Percentiles rank a stretch among this genome's conserved stretches.
Conservation (phyloP, 352 stramenopile genomes). For the Globisporangium lucens region DNA sequence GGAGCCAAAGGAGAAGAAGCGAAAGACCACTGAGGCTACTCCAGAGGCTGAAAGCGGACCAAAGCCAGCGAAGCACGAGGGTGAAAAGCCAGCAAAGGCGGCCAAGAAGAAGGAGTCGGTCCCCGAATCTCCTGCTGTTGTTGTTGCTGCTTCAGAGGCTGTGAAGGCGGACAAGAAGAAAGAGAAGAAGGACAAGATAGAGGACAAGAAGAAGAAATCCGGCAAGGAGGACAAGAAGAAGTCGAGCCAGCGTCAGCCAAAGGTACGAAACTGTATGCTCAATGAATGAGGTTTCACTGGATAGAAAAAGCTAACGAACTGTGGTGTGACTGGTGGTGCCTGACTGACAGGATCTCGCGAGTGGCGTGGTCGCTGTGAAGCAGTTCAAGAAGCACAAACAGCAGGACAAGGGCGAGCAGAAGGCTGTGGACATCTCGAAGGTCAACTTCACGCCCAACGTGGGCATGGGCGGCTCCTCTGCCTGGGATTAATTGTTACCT, state of each 20-base stretch:
- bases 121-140: neutral
- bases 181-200: slow-evolving; percentile 22
- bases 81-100: neutral
- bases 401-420: slow-evolving; percentile 22
- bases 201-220: slow-evolving; percentile 28
- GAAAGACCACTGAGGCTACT: slow-evolving; percentile 21
- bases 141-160: slow-evolving; percentile 16
- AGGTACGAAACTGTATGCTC: slow-evolving; percentile 17
- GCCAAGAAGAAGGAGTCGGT: slow-evolving; percentile 12
- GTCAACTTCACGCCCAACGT: slow-evolving; percentile 64
- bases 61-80: slow-evolving; percentile 11
- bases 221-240: slow-evolving; percentile 21
- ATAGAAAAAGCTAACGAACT: neutral
- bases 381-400: slow-evolving; percentile 74
- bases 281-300: neutral
- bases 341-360: slow-evolving; percentile 46
- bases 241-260: slow-evolving; percentile 36
- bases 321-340: neutral
- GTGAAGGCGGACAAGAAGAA: slow-evolving; percentile 16
- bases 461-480: slow-evolving; percentile 62
- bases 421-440: slow-evolving; percentile 51
- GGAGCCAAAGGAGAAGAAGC: slow-evolving; percentile 19
- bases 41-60: slow-evolving; percentile 14
- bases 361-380: slow-evolving; percentile 72
- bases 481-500: slow-evolving; percentile 42